Evolutionary conservation across 2,329 filamentous ascomycete genomes (phyloP).

Genomic region (Aspergillus pseudoglaucus): DNA sequence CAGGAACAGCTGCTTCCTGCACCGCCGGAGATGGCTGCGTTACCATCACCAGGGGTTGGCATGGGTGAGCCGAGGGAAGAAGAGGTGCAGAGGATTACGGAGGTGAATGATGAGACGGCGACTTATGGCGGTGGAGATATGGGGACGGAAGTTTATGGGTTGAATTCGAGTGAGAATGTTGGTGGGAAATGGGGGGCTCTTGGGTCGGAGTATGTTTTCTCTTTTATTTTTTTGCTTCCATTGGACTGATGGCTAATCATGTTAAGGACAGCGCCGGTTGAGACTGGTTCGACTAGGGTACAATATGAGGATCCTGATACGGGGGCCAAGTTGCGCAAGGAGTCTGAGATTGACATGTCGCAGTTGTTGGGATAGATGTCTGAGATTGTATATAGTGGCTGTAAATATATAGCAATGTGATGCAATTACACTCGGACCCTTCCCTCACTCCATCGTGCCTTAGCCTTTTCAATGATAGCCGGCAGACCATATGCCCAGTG

Average conservation of each 20-base stretch:
- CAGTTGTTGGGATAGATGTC: constrained; percentile 1
- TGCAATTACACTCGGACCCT: constrained; percentile 19
- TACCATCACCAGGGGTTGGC: background rate
- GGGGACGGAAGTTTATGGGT: background rate
- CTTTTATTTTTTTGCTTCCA: background rate
- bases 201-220: background rate
- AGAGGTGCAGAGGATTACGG: constrained; percentile 22
- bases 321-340: constrained; percentile 10
- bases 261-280: background rate
- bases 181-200: background rate
- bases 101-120: constrained; percentile 18
- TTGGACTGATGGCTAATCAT: background rate
- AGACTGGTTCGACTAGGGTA: background rate
- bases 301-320: constrained; percentile 16
- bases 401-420: background rate
- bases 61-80: constrained; percentile 12
- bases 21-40: background rate
- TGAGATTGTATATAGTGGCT: background rate
- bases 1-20: constrained; percentile 18
- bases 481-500: constrained; percentile 58
- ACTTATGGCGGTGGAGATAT: constrained; percentile 6
- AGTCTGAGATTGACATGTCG: constrained; percentile 12
- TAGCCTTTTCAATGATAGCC: constrained; percentile 16
- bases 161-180: background rate
- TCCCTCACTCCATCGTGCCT: constrained; percentile 23